A percentile compares a stretch with the other conserved stretches of the same genome.
phyloP scores from a whole-genome alignment of 2,329 filamentous ascomycete species.

The Corniculantispora saksenae region DNA sequence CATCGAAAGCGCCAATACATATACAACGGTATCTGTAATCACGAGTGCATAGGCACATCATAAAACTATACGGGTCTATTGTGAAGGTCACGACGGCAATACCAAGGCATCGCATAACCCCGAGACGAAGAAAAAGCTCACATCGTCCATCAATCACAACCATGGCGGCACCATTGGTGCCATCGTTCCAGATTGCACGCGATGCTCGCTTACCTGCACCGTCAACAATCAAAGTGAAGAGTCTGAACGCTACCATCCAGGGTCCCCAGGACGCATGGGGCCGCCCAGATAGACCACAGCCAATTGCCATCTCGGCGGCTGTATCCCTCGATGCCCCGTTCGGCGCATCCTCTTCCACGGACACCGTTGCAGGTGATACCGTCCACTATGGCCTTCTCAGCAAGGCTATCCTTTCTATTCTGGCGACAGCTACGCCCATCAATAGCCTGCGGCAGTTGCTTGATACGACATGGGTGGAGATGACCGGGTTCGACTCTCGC shows the following conservation, averaged over 20 bases:
- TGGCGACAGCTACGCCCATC: conserved; percentile 35
- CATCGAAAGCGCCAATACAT: too few relatives aligned
- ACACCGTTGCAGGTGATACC: conserved; percentile 67
- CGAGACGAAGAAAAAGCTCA: neutral
- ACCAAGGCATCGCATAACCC: neutral
- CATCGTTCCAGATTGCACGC: neutral
- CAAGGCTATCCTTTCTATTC: conserved; percentile 59
- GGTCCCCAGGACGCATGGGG: conserved; percentile 71
- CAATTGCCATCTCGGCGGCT: conserved; percentile 60
- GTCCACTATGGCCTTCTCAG: conserved; percentile 74
- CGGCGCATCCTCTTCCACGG: conserved; percentile 55
- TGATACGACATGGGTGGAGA: conserved; percentile 34
- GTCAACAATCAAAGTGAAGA: conserved; percentile 59
- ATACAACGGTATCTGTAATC: too few relatives aligned
- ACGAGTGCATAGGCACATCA: too few relatives aligned
- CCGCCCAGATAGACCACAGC: conserved; percentile 58
- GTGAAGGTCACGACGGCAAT: neutral
- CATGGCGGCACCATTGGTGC: conserved; percentile 11
- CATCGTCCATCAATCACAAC: neutral
- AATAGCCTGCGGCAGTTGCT: conserved; percentile 31
- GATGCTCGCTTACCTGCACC: conserved; percentile 17
- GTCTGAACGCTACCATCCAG: conserved; percentile 58
- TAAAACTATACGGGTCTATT: too few relatives aligned
- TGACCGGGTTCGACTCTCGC: conserved; percentile 29
- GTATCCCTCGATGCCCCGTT: conserved; percentile 60